Base-by-base conservation (phyloP, 2,329 filamentous ascomycete species). In the Cryphonectria naterciae region DNA sequence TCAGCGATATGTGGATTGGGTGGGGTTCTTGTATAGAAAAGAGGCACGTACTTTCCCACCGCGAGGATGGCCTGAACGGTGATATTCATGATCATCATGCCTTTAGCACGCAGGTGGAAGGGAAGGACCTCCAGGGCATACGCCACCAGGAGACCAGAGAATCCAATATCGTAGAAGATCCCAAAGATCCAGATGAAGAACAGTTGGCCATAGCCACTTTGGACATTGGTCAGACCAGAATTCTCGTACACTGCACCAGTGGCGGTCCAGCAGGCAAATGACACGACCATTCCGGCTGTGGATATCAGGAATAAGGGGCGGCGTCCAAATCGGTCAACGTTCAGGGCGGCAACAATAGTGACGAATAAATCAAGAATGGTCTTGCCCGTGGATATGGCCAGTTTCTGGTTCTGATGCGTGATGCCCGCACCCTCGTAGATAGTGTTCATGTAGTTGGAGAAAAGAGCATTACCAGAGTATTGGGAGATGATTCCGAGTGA, bases 31-130 rank as follows among this genome's bases (percentile, higher is more conserved):
- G 25, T 2, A 56, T 11, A 28, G 37, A 15, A 25, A 60, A 6
- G n/a, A 25, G 32, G 32, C 25, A 86, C 86, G 74, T 82, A 88
- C 83, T 88, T 87, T 77, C 87, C 86, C 73, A 91, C 83, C 66
- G 88, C 87, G 52, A 91, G 81, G 43, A 88, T 83, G 63, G 87
- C 87, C 78, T 91, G 88, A 32, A 91, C 84, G 28, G 85, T 86
- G 66, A 91, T 85, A 78, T 91, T 91, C 86, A 91, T 88, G 74
- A 91, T 84, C 83, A 87, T 88, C 82, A 89, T 86, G 49, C 86
- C 86, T 80, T 87, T 87, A 73, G 86, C 86, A 64, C 88, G 86
- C 37, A 89, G 80, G 65, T 84, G 82, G 80, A 88, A 90, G 0
- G 88, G 87, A 22, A 89, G 81, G 43, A 90, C 81, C 79, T 90